Percentiles rank a stretch among this genome's conserved stretches.
These are phyloP conservation scores for Claviceps sp. DNA, from an alignment of 2,329 filamentous ascomycete genomes.

Conservation along the genomic window DNA sequence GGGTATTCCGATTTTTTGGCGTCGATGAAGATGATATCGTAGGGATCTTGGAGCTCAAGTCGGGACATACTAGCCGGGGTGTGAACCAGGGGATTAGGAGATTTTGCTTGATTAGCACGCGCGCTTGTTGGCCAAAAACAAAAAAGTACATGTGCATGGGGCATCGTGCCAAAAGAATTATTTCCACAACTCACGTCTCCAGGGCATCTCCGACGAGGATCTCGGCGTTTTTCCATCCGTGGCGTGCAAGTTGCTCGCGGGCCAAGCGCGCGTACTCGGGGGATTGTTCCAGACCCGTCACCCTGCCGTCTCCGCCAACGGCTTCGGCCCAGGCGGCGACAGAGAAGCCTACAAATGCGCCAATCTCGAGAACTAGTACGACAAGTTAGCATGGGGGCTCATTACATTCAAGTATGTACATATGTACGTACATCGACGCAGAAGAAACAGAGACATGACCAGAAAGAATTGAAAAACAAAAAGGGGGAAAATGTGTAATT, in stretches of 20 bases:
- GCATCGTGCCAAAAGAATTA: background rate
- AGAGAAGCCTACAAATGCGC: slow-evolving; percentile 4
- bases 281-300: slow-evolving; percentile 3
- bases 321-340: slow-evolving; percentile 2
- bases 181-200: background rate
- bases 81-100: background rate
- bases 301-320: background rate
- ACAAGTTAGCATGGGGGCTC: too few species aligned
- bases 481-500: background rate
- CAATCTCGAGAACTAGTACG: slow-evolving; percentile 1
- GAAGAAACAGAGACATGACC: background rate
- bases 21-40: slow-evolving; percentile 41
- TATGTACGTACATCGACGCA: too few species aligned
- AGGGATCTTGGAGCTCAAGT: slow-evolving; percentile 21
- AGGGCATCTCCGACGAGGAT: background rate
- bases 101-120: too few species aligned
- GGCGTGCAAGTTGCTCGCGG: background rate
- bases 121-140: background rate
- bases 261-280: slow-evolving; percentile 1
- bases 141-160: background rate
- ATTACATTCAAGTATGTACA: too few species aligned
- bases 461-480: background rate
- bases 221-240: background rate
- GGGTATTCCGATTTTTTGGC: slow-evolving; percentile 40
- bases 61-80: slow-evolving; percentile 16